Evolutionary conservation across 208 protist species (phyloP).

Genomic region (Leishmania major): DNA sequence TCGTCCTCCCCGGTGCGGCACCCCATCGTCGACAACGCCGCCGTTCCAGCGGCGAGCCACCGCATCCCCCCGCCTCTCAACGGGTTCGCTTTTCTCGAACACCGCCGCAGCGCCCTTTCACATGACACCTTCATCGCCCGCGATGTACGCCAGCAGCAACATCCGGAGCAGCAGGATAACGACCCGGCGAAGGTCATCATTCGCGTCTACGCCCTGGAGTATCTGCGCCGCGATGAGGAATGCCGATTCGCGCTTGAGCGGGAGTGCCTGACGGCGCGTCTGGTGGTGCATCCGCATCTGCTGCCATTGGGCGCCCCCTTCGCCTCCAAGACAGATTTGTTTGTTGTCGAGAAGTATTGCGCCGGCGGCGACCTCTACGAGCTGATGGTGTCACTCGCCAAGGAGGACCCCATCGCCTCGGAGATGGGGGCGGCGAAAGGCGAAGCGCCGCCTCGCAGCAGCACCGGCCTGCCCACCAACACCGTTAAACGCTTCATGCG

Average conservation of each 20-base stretch:
- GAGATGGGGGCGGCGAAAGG: neutral
- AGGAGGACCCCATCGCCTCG: neutral
- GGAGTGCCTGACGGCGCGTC: constrained; percentile 42
- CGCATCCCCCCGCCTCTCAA: constrained; percentile 43
- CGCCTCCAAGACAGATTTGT: constrained; percentile 57
- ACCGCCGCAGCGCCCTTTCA: constrained; percentile 44
- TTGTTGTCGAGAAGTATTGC: constrained; percentile 61
- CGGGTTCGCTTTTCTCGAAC: constrained; percentile 58
- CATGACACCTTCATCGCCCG: constrained; percentile 69
- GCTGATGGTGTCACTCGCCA: constrained; percentile 35
- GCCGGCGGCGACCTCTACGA: constrained; percentile 63
- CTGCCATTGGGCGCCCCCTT: constrained; percentile 41
- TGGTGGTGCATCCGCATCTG: constrained; percentile 52
- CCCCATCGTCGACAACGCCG: neutral
- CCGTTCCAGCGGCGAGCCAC: constrained; percentile 27
- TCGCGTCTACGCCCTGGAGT: constrained; percentile 67
- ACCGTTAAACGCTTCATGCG: constrained; percentile 44
- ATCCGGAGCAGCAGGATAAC: neutral
- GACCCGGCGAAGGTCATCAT: constrained; percentile 46
- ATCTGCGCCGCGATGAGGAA: constrained; percentile 45
- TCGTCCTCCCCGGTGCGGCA: neutral
- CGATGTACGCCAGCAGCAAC: neutral
- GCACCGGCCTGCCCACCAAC: constrained; percentile 17
- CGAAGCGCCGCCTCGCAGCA: neutral
- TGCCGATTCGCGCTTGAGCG: constrained; percentile 65